Conservation (phyloP, 1,139 yeast genomes). For the Diutina neorugosa region DNA sequence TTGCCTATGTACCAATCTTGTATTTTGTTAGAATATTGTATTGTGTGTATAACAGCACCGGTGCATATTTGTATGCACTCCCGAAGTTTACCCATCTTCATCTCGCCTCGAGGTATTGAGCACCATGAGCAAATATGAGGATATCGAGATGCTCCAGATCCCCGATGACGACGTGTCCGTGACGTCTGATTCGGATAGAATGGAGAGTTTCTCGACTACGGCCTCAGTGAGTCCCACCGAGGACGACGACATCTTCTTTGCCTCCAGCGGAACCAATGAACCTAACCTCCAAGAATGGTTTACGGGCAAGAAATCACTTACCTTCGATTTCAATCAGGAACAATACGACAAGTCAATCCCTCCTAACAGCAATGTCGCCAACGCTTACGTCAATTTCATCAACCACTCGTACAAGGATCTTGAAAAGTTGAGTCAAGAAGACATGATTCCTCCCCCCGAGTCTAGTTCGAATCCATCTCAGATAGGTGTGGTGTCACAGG, state of each 20-base stretch:
- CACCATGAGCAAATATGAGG: slow-evolving; percentile 17
- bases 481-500: slow-evolving; percentile 21
- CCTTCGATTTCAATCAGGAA: slow-evolving; percentile 19
- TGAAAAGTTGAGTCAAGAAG: slow-evolving; percentile 17
- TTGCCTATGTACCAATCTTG: no score
- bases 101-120: slow-evolving; percentile 5
- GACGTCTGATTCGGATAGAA: slow-evolving; percentile 20
- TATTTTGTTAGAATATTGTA: no score
- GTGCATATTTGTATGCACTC: neutral
- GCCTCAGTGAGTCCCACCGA: neutral
- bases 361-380: slow-evolving; percentile 10
- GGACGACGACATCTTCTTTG: neutral
- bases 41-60: no score
- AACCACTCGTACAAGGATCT: slow-evolving; percentile 22
- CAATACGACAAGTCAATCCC: slow-evolving; percentile 18
- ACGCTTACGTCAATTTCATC: slow-evolving; percentile 17
- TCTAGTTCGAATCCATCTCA: slow-evolving; percentile 8
- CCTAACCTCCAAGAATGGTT: slow-evolving; percentile 24
- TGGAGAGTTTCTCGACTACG: slow-evolving; percentile 11
- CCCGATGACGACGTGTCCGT: slow-evolving; percentile 21
- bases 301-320: slow-evolving; percentile 14
- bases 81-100: neutral
- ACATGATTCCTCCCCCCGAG: slow-evolving; percentile 13
- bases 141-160: slow-evolving; percentile 35
- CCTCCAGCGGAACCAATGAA: slow-evolving; percentile 8